Conservation (phyloP, 2,329 filamentous ascomycete species). For the Lasiodiplodia citricola region DNA sequence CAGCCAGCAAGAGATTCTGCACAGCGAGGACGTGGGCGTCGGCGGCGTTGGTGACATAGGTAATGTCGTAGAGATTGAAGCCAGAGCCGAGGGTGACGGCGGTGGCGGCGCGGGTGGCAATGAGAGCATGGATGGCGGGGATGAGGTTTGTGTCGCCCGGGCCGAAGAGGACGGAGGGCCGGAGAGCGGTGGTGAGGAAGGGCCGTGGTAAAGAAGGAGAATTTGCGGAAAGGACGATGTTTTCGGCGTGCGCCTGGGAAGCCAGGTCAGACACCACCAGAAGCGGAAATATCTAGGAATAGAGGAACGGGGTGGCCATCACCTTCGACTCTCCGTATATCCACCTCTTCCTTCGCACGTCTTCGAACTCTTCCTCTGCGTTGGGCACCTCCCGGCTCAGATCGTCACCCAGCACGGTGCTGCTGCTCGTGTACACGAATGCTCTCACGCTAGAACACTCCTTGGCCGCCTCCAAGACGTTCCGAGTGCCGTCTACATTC, state of each 20-base stretch:
- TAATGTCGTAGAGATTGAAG: slow-evolving; percentile 72
- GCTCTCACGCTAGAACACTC: slow-evolving; percentile 71
- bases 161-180: slow-evolving; percentile 88
- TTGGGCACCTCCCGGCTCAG: slow-evolving; percentile 74
- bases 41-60: slow-evolving; percentile 71
- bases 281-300: background rate
- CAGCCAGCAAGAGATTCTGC: slow-evolving; percentile 68
- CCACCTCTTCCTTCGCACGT: slow-evolving; percentile 69
- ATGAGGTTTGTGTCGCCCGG: slow-evolving; percentile 83
- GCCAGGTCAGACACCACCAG: background rate
- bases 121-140: slow-evolving; percentile 70
- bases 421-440: slow-evolving; percentile 89
- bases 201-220: slow-evolving; percentile 45
- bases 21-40: slow-evolving; percentile 85
- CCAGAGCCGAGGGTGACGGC: slow-evolving; percentile 81
- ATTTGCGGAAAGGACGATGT: slow-evolving; percentile 78
- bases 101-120: background rate
- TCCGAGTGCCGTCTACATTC: slow-evolving; percentile 85
- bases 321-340: slow-evolving; percentile 88
- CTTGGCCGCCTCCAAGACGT: slow-evolving; percentile 75
- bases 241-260: slow-evolving; percentile 74
- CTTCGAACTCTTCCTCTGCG: slow-evolving; percentile 78
- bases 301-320: slow-evolving; percentile 11
- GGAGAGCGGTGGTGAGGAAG: slow-evolving; percentile 59
- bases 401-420: slow-evolving; percentile 86